Base-by-base conservation (phyloP, 1,284 basidiomycete species). In the Tremellales sp. region DNA sequence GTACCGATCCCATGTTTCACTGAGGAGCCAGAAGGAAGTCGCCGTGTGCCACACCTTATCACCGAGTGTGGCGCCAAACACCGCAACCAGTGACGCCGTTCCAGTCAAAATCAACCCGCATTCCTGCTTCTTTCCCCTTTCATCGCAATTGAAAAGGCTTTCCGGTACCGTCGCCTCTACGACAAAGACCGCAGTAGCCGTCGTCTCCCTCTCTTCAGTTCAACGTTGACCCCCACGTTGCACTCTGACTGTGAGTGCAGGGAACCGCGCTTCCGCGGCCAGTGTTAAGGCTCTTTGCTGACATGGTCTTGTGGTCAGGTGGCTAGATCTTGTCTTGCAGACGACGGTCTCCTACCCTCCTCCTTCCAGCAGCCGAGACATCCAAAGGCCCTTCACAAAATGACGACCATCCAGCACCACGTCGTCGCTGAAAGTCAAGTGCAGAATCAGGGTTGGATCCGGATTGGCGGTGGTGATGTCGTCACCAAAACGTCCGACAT, bases 191-290 rank as follows among this genome's bases (percentile, higher is more conserved):
- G 29, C 35, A 25, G 32, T 26, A 32, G 46, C 51, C 51, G 53
- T 43, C 40, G 48, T 57, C 58, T 56, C 55, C 51, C 63, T 60
- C 59, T 63, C 63, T 60, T 53, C 58, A 56, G 58, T 60, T 46
- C 57, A 56, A 50, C 58, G 60, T 60, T 47, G 25, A 43, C 49
- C 41, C 41, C 49, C 58, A 55, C 61, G 55, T 49, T 55, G 57
- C 47, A 47, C 57, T 53, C 62, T 60, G 63, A 65, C 63, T 63
- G 63, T 59, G 47, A 57, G 61, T 57, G n/a, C n/a, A n/a, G n/a
- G n/a, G n/a, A n/a, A n/a, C n/a, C n/a, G n/a, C n/a, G n/a, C n/a
- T n/a, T n/a, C n/a, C n/a, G n/a, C n/a, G n/a, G n/a, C n/a, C n/a
- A n/a, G n/a, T n/a, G 14, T 26, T 21, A 19, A 31, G 35, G 19